phyloP scores from a whole-genome alignment of 148 eudicot species.

The Diospyros lotus region DNA sequence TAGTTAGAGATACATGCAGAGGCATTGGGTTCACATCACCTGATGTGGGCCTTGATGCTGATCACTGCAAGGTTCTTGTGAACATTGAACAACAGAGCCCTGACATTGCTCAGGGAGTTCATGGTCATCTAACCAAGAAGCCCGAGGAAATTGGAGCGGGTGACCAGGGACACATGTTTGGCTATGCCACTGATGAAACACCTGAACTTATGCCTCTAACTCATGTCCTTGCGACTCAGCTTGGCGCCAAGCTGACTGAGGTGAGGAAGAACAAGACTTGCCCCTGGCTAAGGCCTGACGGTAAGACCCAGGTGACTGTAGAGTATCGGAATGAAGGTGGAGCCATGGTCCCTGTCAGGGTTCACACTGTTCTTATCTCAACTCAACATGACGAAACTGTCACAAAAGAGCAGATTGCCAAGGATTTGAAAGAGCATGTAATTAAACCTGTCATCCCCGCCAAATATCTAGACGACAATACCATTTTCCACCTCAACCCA shows the following conservation, averaged over 20 bases:
- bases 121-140: slow-evolving; percentile 44
- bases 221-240: slow-evolving; percentile 53
- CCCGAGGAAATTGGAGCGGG: slow-evolving; percentile 56
- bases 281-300: slow-evolving; percentile 54
- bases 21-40: slow-evolving; percentile 46
- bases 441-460: slow-evolving; percentile 45
- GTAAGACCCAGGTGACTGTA: slow-evolving; percentile 53
- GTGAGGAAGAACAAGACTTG: slow-evolving; percentile 50
- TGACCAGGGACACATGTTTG: slow-evolving; percentile 59
- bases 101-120: slow-evolving; percentile 53
- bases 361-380: slow-evolving; percentile 51
- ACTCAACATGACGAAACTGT: slow-evolving; percentile 51
- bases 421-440: slow-evolving; percentile 43
- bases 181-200: slow-evolving; percentile 54
- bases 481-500: slow-evolving; percentile 50
- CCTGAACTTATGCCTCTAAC: slow-evolving; percentile 50
- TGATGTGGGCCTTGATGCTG: slow-evolving; percentile 58
- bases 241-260: slow-evolving; percentile 42
- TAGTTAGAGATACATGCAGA: slow-evolving; percentile 48
- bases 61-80: slow-evolving; percentile 52
- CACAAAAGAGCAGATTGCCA: slow-evolving; percentile 41
- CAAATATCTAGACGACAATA: slow-evolving; percentile 38
- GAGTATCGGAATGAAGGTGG: slow-evolving; percentile 44
- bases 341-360: slow-evolving; percentile 49
- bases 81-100: slow-evolving; percentile 50